Base-by-base conservation (phyloP, 352 stramenopile species). In the Phytophthora litchii region DNA sequence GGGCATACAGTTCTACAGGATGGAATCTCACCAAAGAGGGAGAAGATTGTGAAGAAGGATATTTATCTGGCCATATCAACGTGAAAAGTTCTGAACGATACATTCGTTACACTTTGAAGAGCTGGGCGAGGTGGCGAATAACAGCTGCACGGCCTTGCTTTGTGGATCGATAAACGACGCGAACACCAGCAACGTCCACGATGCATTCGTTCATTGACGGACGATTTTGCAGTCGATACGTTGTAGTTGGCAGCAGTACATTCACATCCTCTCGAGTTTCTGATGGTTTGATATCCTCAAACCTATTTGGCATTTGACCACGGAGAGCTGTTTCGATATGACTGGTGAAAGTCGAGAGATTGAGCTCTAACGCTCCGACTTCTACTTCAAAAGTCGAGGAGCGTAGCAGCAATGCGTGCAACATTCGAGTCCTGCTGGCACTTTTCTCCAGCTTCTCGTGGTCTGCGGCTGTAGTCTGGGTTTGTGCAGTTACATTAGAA, bases 1-100 rank as follows among this genome's bases (percentile, higher is more conserved):
- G 48, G 29, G 16, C 17, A 66, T 21, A 23, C 71, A 64, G 17
- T 1, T 19, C 27, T 43, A 4, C 23, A 27, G 3, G 23, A 27
- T 27, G 31, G 19, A 14, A 29, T 54, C n/a, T 52, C 36, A 3
- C 42, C 40, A 16, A 53, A 36, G 20, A 59, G 59, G 45, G 23
- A 42, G 51, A 37, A 53, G 31, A 52, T 8, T 4, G 46, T 59
- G 32, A 65, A 64, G 37, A 53, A 68, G 25, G 62, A 53, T 5
- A 58, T 88, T 58, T 81, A 89, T 51, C 58, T 89, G 35, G 71
- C 77, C 13, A 88, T 91, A 46, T 86, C 77, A 43, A 89, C 76
- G 13, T 91, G 56, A 86, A 34, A 19, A 25, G 20, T 20, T 20
- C 25, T 36, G n/a, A n/a, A n/a, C n/a, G n/a, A 60, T 40, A 31